Evolutionary conservation across 306 rosid species (phyloP), one percentile per base, ranked within the genome.

Genomic region (Psophocarpus tetragonolobus): DNA sequence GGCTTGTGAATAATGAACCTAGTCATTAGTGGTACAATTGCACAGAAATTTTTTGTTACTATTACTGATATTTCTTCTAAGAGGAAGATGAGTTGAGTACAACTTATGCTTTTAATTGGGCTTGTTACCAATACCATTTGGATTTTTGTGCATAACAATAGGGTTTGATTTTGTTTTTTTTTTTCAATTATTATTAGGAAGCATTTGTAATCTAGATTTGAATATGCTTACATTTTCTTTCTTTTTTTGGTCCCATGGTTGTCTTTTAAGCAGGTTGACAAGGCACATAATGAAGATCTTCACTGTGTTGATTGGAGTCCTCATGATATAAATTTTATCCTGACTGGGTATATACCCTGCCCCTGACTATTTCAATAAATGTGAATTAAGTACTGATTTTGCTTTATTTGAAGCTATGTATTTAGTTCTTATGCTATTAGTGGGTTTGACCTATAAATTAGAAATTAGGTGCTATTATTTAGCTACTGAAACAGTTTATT

Each of bases 251-350:
- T 44, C 36, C 26, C 51, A 21, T 21, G 27, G 33, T 47, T 57
- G 8, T 82, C 63, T 47, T 74, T 58, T 56, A 70, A 17, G 62
- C 89, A 96, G 98, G 98, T 92, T 24, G 96, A 96, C 85, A 91
- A 96, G 67, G 99, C 97, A 0, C 99, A 95, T 53, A 74, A 86
- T 85, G 90, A 86, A 67, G 99, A 92, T 88, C 87, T 95, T 75
- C 99, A 95, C 81, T 92, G 97, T 85, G 97, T 95, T 77, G 99
- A 95, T 87, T 95, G 99, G 99, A 89, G 81, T 82, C 91, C 94
- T 66, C 97, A 88, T 70, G 88, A 92, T 64, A 85, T 84, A 53
- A 95, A 92, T 76, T 87, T 84, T 66, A 88, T 93, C 80, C 78
- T 93, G 75, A 93, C 98, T 54, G 97, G 97, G 97, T 93, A 91